These are phyloP conservation scores for Aspergillus phoenicis DNA, from an alignment of 2,329 filamentous ascomycete genomes.

Conservation along the genomic window DNA sequence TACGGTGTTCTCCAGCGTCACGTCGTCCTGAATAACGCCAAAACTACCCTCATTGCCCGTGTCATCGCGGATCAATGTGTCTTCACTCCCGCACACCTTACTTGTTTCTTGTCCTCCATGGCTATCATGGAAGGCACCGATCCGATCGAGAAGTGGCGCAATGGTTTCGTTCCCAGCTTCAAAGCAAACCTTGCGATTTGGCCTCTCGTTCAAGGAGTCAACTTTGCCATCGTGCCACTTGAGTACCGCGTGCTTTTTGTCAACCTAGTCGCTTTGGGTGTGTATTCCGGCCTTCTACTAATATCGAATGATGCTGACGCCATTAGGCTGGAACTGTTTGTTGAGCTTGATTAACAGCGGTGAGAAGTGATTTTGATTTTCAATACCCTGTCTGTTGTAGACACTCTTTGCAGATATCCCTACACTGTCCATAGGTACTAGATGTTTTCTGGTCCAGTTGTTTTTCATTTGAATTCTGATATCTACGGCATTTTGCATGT, in stretches of 20 bases:
- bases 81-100: slow-evolving; percentile 83
- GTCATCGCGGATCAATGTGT: slow-evolving; percentile 78
- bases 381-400: too few species aligned
- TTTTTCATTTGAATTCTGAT: background rate
- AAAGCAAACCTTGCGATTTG: slow-evolving; percentile 85
- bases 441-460: slow-evolving; percentile 10
- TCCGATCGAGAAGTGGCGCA: slow-evolving; percentile 69
- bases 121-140: slow-evolving; percentile 73
- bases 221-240: slow-evolving; percentile 84
- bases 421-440: slow-evolving; percentile 37
- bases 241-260: slow-evolving; percentile 83
- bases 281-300: slow-evolving; percentile 15
- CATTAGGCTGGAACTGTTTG: slow-evolving; percentile 61
- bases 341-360: slow-evolving; percentile 58
- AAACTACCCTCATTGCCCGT: slow-evolving; percentile 72
- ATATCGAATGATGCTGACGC: slow-evolving; percentile 17
- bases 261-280: slow-evolving; percentile 75
- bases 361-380: slow-evolving; percentile 32
- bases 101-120: slow-evolving; percentile 81
- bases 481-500: background rate
- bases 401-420: background rate
- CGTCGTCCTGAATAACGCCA: slow-evolving; percentile 66
- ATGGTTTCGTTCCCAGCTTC: slow-evolving; percentile 71
- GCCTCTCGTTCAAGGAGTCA: slow-evolving; percentile 80
- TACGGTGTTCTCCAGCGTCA: slow-evolving; percentile 75